Conservation (phyloP, 2,329 filamentous ascomycete species). For the Diaporthe citriasiana region DNA sequence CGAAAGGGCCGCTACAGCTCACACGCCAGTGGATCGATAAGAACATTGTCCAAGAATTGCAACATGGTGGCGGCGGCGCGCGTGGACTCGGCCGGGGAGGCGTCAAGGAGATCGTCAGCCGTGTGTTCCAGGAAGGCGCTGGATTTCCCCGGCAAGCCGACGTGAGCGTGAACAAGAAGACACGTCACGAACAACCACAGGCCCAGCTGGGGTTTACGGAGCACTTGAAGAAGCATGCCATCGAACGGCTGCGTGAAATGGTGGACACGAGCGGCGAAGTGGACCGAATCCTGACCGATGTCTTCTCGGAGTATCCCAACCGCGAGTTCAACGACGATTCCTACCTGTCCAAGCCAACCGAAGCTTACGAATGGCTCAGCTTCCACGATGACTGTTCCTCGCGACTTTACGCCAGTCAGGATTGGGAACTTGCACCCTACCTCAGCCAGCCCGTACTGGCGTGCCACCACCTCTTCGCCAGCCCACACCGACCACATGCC, state of each 20-base stretch:
- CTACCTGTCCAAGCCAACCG: constrained; percentile 87
- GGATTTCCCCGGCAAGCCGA: constrained; percentile 77
- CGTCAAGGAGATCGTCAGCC: constrained; percentile 79
- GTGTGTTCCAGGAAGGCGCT: constrained; percentile 84
- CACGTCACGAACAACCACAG: constrained; percentile 67
- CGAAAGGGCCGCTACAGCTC: constrained; percentile 59
- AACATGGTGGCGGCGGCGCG: constrained; percentile 78
- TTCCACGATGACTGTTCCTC: constrained; percentile 90
- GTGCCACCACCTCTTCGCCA: constrained; percentile 92
- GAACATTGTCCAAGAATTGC: constrained; percentile 76
- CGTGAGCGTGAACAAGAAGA: constrained; percentile 59
- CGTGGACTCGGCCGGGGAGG: constrained; percentile 80
- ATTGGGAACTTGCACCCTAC: constrained; percentile 93
- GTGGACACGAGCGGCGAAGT: constrained; percentile 84
- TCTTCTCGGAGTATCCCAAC: constrained; percentile 87
- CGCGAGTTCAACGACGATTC: constrained; percentile 95
- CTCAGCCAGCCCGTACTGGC: constrained; percentile 88
- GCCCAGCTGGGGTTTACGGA: constrained; percentile 79
- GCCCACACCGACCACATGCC: constrained; percentile 68
- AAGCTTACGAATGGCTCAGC: constrained; percentile 93
- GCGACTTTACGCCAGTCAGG: constrained; percentile 84
- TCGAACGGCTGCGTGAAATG: constrained; percentile 81
- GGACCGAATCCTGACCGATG: constrained; percentile 83
- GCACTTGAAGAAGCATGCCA: constrained; percentile 78
- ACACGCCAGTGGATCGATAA: constrained; percentile 84